Conservation (phyloP, 768 basidiomycete species). For the Gelatoporia subvermispora region DNA sequence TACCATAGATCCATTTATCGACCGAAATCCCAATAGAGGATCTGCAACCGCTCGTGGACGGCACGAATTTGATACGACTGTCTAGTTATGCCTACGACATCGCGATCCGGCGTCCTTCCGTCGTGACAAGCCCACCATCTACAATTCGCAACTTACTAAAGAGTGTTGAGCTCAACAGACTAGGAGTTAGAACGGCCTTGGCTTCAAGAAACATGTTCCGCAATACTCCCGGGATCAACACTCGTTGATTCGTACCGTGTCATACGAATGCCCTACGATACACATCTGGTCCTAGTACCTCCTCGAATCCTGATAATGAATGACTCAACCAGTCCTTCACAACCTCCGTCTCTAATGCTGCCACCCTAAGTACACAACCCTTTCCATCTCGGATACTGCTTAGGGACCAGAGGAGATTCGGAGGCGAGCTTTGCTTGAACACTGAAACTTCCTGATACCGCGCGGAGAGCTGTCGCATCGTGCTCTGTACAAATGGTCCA, state of each 20-base stretch:
- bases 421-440: conserved; percentile 49
- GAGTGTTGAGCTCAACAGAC: no score
- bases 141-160: no score
- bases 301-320: conserved; percentile 45
- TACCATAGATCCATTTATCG: no score
- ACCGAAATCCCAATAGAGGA: no score
- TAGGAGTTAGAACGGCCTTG: no score
- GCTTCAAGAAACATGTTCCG: background rate
- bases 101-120: no score
- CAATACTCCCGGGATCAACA: background rate
- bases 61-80: no score
- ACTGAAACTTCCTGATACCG: conserved; percentile 56
- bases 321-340: conserved; percentile 67
- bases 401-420: conserved; percentile 77
- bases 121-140: no score
- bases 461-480: conserved; percentile 43
- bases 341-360: conserved; percentile 70
- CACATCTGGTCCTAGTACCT: conserved; percentile 55
- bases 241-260: background rate
- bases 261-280: conserved; percentile 60
- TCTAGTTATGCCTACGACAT: no score
- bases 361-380: conserved; percentile 65
- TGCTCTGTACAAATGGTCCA: conserved; percentile 53
- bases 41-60: no score
- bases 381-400: conserved; percentile 47